phyloP scores from a whole-genome alignment of 2,329 filamentous ascomycete genomes.

The Fusarium protoensiforme region DNA sequence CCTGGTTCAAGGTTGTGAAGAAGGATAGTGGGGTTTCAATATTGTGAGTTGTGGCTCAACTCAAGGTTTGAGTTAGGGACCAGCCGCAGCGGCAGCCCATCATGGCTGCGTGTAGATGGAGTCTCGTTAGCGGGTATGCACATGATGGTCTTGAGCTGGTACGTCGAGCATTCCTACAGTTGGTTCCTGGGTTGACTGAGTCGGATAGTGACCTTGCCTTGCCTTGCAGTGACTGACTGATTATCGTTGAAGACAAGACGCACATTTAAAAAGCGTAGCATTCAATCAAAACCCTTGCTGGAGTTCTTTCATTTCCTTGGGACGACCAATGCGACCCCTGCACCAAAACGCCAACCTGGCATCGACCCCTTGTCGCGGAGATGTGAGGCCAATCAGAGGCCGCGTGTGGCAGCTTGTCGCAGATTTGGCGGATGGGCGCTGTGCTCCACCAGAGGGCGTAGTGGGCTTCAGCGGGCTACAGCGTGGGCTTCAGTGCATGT shows the following conservation, averaged over 20 bases:
- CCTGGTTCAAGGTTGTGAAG: neutral
- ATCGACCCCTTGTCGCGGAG: constrained; percentile 12
- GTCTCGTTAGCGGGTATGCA: neutral
- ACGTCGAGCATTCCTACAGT: neutral
- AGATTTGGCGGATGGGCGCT: constrained; percentile 19
- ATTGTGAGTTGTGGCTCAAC: constrained; percentile 1
- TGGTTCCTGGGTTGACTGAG: neutral
- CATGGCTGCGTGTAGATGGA: neutral
- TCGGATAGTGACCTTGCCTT: neutral
- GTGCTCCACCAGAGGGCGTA: constrained; percentile 20
- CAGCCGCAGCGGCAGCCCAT: neutral
- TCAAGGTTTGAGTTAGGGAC: neutral
- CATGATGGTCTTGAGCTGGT: neutral
- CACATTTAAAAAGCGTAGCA: constrained; percentile 13
- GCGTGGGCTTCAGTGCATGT: constrained; percentile 18
- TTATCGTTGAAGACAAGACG: neutral
- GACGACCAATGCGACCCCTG: constrained; percentile 27
- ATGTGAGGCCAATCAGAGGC: constrained; percentile 24
- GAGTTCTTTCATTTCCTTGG: constrained; percentile 28
- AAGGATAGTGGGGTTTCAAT: neutral
- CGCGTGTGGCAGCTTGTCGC: neutral
- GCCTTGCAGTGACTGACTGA: neutral
- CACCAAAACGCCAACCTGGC: constrained; percentile 34
- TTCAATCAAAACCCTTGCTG: constrained; percentile 12
- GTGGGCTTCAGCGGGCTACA: constrained; percentile 4